Percentiles rank a stretch among this genome's conserved stretches.
These are phyloP conservation scores for Nakazawaea ambrosiae DNA, from an alignment of 805 yeast genomes.

Conservation along the genomic window DNA sequence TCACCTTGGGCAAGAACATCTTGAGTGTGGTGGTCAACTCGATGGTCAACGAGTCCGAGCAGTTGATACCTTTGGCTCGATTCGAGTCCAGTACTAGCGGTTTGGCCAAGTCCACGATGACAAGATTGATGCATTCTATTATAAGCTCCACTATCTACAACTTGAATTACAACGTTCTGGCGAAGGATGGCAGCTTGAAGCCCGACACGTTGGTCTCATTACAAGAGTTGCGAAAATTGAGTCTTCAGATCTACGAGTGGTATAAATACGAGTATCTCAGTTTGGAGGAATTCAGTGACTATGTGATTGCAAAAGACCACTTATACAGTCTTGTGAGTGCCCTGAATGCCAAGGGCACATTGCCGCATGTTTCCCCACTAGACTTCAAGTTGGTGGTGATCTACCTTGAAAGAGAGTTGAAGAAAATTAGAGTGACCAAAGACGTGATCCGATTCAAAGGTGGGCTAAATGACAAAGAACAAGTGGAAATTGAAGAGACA, in stretches of 20 bases:
- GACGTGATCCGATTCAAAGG: slow-evolving; percentile 6
- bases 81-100: slow-evolving; percentile 1
- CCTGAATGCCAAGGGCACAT: background rate
- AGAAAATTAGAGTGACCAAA: background rate
- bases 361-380: background rate
- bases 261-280: slow-evolving; percentile 4
- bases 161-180: background rate
- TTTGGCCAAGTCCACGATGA: background rate
- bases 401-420: slow-evolving; percentile 5
- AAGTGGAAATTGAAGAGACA: background rate
- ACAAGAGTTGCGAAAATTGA: background rate
- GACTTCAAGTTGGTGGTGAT: slow-evolving; percentile 4
- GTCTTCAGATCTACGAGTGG: slow-evolving; percentile 1
- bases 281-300: slow-evolving; percentile 6
- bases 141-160: background rate
- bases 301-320: slow-evolving; percentile 3
- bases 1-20: background rate
- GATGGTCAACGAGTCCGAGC: slow-evolving; percentile 5
- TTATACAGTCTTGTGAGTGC: background rate
- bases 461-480: background rate
- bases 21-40: slow-evolving; percentile 5
- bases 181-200: background rate
- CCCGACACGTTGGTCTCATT: slow-evolving; percentile 1
- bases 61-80: slow-evolving; percentile 1
- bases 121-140: background rate